Evolutionary conservation across 305 asterid species (phyloP).

Genomic region (Fraxinus baroniana): DNA sequence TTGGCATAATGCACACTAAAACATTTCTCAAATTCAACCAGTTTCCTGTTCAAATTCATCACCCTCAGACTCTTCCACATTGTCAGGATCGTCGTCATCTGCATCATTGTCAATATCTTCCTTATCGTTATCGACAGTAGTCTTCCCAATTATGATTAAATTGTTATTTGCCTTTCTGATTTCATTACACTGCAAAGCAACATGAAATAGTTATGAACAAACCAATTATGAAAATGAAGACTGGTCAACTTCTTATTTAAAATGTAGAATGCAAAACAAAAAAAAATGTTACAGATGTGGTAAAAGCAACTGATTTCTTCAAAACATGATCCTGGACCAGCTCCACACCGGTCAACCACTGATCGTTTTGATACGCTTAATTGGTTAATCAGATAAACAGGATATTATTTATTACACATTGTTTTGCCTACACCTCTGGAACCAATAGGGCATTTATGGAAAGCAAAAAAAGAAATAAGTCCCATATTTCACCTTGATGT

Average conservation of each 20-base stretch:
- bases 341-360: not conserved
- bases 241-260: not conserved
- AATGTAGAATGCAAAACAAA: not conserved
- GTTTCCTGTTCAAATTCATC: slow-evolving; percentile 97
- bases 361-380: not conserved
- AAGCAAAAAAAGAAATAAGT: not conserved
- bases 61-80: slow-evolving; percentile 90
- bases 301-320: not conserved
- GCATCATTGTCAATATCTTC: slow-evolving; percentile 85
- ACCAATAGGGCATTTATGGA: not conserved
- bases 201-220: not conserved
- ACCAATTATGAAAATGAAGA: not conserved
- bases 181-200: slow-evolving; percentile 56
- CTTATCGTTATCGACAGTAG: slow-evolving; percentile 66
- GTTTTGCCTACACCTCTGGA: not conserved
- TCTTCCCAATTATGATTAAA: slow-evolving; percentile 62
- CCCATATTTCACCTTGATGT: not conserved
- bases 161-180: slow-evolving; percentile 70
- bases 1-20: not conserved
- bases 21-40: slow-evolving; percentile 36
- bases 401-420: not conserved
- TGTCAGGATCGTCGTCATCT: slow-evolving; percentile 87
- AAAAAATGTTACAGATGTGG: not conserved
- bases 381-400: not conserved
- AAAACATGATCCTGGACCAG: not conserved